Conservation (phyloP, 352 stramenopile species). For the Phytopythium ostracodes region DNA sequence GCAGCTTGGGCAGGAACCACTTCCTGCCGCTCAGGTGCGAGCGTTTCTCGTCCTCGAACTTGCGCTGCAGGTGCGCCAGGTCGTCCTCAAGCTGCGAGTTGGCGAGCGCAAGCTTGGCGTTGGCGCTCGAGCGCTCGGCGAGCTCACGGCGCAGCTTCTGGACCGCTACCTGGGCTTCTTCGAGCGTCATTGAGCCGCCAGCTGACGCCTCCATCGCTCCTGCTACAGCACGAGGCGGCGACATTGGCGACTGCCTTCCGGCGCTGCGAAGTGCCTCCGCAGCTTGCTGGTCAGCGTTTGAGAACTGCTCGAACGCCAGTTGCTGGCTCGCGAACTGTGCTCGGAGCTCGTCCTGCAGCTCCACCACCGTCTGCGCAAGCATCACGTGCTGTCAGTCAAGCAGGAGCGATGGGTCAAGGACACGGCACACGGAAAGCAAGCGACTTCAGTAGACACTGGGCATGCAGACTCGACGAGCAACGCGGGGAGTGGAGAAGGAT, state of each 20-base stretch:
- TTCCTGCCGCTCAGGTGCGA: conserved; percentile 65
- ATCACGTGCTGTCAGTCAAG: conserved; percentile 37
- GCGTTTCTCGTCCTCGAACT: conserved; percentile 70
- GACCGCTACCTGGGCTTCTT: conserved; percentile 62
- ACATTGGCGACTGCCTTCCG: too few species aligned
- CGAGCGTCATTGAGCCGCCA: conserved; percentile 17
- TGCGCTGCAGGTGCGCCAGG: conserved; percentile 47
- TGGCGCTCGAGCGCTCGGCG: conserved; percentile 47
- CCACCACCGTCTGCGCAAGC: conserved; percentile 41
- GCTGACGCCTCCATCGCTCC: conserved; percentile 8
- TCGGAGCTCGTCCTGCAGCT: conserved; percentile 51
- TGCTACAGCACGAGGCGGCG: background rate
- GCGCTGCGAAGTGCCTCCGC: background rate
- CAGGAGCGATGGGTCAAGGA: background rate
- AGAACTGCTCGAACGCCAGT: background rate
- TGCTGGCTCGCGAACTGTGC: conserved; percentile 23
- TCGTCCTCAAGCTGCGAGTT: conserved; percentile 82
- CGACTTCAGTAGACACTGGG: background rate
- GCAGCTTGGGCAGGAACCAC: conserved; percentile 61
- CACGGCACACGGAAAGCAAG: too few species aligned
- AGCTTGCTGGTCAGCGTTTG: background rate
- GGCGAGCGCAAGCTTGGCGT: conserved; percentile 52
- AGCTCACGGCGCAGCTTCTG: conserved; percentile 78
- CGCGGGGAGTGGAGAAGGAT: conserved; percentile 23
- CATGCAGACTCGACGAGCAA: background rate